Percentiles rank a stretch among this genome's conserved stretches.
phyloP scores from a whole-genome alignment of 768 basidiomycete species.

The Hygrocybe punicea region DNA sequence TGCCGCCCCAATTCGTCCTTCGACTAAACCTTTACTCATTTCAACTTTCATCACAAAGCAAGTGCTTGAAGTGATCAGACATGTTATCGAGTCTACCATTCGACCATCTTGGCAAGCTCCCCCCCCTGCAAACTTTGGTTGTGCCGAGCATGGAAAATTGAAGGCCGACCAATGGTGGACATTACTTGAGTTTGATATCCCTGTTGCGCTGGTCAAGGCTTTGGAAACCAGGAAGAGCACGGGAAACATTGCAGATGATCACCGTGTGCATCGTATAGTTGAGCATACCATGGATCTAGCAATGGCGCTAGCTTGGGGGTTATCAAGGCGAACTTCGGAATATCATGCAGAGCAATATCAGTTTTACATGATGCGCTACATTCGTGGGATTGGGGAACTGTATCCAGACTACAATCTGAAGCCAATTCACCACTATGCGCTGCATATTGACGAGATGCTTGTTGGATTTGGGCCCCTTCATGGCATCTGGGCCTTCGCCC shows the following conservation, averaged over 20 bases:
- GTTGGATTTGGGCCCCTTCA: conserved; percentile 24
- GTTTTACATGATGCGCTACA: conserved; percentile 15
- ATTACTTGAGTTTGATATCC: conserved; percentile 18
- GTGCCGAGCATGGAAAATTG: conserved; percentile 16
- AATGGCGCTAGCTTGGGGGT: conserved; percentile 17
- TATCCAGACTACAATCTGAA: conserved; percentile 17
- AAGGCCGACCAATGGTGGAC: conserved; percentile 28
- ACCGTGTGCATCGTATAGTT: conserved; percentile 2
- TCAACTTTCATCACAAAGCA: neutral
- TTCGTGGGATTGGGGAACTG: conserved; percentile 9
- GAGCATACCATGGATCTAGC: conserved; percentile 23
- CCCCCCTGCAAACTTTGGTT: conserved; percentile 4
- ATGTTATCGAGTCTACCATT: neutral
- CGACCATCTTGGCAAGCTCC: conserved; percentile 10
- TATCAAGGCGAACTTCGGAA: conserved; percentile 19
- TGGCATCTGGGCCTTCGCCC: conserved; percentile 30
- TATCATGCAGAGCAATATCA: conserved; percentile 4
- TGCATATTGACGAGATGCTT: conserved; percentile 29
- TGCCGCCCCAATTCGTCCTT: neutral
- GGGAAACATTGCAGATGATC: neutral
- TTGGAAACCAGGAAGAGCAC: conserved; percentile 14
- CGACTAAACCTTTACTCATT: neutral
- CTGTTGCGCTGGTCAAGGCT: conserved; percentile 17
- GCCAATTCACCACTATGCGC: conserved; percentile 28
- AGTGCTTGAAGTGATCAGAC: conserved; percentile 1